A percentile compares a stretch with the other conserved stretches of the same genome.
Evolutionary conservation across 768 basidiomycete species (phyloP).

Genomic region (Ramaria rubella): DNA sequence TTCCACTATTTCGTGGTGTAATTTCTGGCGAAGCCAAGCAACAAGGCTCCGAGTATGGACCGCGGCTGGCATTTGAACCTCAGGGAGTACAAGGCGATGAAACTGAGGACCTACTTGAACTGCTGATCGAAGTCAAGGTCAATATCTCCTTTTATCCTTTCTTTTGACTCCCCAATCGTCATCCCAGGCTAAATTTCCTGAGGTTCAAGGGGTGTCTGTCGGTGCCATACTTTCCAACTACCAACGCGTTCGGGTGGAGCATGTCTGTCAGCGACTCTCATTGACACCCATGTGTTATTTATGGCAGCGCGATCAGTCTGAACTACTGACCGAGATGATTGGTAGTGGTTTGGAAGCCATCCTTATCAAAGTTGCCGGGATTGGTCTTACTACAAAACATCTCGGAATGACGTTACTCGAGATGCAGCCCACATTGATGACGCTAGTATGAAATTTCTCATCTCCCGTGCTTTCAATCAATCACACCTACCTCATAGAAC

Average conservation of each 20-base stretch:
- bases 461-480: neutral
- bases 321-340: conserved; percentile 84
- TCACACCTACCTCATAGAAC: conserved; percentile 47
- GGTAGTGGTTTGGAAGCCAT: conserved; percentile 69
- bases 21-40: conserved; percentile 80
- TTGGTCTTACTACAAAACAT: conserved; percentile 72
- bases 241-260: conserved; percentile 93
- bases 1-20: conserved; percentile 77
- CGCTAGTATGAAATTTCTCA: conserved; percentile 43
- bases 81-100: conserved; percentile 76
- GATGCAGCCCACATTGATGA: conserved; percentile 66
- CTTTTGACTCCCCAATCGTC: conserved; percentile 3
- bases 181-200: conserved; percentile 63
- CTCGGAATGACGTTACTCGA: conserved; percentile 69
- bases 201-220: conserved; percentile 81
- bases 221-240: conserved; percentile 98
- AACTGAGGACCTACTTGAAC: conserved; percentile 83
- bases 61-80: conserved; percentile 37
- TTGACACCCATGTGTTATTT: conserved; percentile 81
- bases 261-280: conserved; percentile 82
- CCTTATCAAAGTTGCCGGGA: conserved; percentile 93
- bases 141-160: neutral
- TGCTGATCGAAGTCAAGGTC: conserved; percentile 76
- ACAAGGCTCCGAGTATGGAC: conserved; percentile 82
- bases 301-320: conserved; percentile 90